Base-by-base conservation (phyloP, 805 yeast species). In the Blastobotrys mokoenaii region DNA sequence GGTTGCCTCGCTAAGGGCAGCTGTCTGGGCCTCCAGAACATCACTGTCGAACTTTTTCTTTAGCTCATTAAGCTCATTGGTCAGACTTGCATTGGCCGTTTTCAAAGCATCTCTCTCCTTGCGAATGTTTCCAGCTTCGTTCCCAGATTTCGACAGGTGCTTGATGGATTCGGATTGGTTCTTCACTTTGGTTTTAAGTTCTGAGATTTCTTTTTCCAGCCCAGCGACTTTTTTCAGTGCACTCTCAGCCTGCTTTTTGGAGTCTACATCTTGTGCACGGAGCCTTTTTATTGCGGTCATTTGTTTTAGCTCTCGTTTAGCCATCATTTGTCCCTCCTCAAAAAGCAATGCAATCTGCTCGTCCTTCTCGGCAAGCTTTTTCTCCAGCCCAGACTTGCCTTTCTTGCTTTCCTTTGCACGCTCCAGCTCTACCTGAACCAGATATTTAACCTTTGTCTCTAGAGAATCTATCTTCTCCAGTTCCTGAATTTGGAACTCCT, bases 281-380 rank as follows among this genome's bases (percentile, higher is more conserved):
- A 88, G 62, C 51, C 72, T 71, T 50, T 84, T 84, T 41, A 89
- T 77, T 0, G 80, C 69, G 35, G 79, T 84, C 52, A 76, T 79
- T 43, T 79, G 71, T 52, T 75, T 77, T 22, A 86, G 70, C 55
- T 90, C 97, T 49, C 77, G 79, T 47, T 73, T 72, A 0, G 93
- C 78, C 33, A 87, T 63, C 18, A 73, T 76, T 50, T 82, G 80
- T 3, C 95, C 95, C 62, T 88, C 96, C 45, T 74, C 77, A 57
- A 84, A 58, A 25, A 89, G 65, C 46, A 81, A 79, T 14, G 75
- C 73, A 20, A 89, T 78, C 27, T 78, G 74, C 10, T 68, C 72
- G 43, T 88, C 85, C 67, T 81, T 54, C 62, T 76, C 55, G 51
- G 64, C 40, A 62, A 61, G 45, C 63, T 71, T 51, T 53, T 67